Evolutionary conservation across 257 asterid species (phyloP).

Genomic region (Nicotiana knightiana): DNA sequence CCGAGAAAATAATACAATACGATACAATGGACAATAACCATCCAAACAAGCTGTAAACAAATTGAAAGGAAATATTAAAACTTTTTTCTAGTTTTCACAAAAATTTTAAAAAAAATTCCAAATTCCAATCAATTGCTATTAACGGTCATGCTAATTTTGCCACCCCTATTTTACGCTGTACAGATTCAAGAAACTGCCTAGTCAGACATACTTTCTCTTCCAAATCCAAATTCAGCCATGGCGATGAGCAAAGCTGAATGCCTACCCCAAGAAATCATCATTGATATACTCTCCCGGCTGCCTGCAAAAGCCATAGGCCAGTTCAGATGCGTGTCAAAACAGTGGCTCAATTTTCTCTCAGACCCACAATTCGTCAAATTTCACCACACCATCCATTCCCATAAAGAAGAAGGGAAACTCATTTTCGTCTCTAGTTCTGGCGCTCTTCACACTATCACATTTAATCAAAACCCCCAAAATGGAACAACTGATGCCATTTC

Average conservation of each 20-base stretch:
- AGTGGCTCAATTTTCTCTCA: conserved; percentile 1
- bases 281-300: not conserved
- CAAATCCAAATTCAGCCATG: not conserved
- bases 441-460: not conserved
- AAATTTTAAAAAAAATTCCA: too few species aligned
- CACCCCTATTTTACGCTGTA: too few species aligned
- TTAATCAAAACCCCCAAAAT: not conserved
- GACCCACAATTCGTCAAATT: not conserved
- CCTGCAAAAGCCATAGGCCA: not conserved
- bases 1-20: too few species aligned
- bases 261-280: not conserved
- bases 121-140: too few species aligned
- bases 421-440: not conserved
- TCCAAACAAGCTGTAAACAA: too few species aligned
- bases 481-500: not conserved
- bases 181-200: too few species aligned
- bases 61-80: too few species aligned
- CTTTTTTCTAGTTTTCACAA: too few species aligned
- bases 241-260: not conserved
- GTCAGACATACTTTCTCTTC: too few species aligned
- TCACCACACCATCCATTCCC: not conserved
- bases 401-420: not conserved
- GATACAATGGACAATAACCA: too few species aligned
- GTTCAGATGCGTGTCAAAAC: not conserved
- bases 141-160: too few species aligned